phyloP scores from a whole-genome alignment of 2,329 filamentous ascomycete genomes.

The Emergomyces pasteurianus region DNA sequence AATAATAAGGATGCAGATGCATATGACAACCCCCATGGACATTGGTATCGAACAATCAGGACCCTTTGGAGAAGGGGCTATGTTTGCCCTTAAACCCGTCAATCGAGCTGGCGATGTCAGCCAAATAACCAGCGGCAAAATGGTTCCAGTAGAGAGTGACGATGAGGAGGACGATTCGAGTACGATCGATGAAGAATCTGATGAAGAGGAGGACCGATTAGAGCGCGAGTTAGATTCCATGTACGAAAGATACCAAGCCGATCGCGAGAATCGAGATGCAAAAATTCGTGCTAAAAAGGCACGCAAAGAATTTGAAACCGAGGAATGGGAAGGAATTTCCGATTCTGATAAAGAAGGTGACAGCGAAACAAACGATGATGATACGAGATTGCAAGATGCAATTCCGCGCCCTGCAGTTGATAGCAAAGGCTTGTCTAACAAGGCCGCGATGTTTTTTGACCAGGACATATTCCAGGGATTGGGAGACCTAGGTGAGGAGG shows the following conservation, averaged over 20 bases:
- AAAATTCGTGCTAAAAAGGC: conserved; percentile 87
- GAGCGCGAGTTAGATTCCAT: conserved; percentile 76
- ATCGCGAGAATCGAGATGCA: conserved; percentile 65
- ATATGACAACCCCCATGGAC: conserved; percentile 92
- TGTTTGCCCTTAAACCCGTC: conserved; percentile 74
- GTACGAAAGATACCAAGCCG: conserved; percentile 76
- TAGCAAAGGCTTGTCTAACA: conserved; percentile 56
- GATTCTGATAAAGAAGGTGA: conserved; percentile 49
- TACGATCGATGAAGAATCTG: conserved; percentile 49
- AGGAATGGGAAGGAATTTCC: conserved; percentile 87
- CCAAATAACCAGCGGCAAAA: conserved; percentile 64
- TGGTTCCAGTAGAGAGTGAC: conserved; percentile 51
- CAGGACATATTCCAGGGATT: conserved; percentile 90
- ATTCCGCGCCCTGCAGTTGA: conserved; percentile 12
- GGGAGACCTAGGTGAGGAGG: conserved; percentile 49
- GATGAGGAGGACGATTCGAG: conserved; percentile 50
- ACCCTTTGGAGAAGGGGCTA: conserved; percentile 64
- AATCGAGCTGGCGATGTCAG: conserved; percentile 62
- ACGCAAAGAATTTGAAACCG: conserved; percentile 66
- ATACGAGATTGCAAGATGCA: conserved; percentile 12
- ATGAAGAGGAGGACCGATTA: conserved; percentile 69
- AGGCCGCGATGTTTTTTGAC: conserved; percentile 80
- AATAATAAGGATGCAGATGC: conserved; percentile 89
- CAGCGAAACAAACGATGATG: conserved; percentile 49
- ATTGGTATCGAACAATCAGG: conserved; percentile 84